Percentiles rank a stretch among this genome's conserved stretches.
phyloP scores from a whole-genome alignment of 2,329 filamentous ascomycete species.

The Ophiostoma tasmaniense region DNA sequence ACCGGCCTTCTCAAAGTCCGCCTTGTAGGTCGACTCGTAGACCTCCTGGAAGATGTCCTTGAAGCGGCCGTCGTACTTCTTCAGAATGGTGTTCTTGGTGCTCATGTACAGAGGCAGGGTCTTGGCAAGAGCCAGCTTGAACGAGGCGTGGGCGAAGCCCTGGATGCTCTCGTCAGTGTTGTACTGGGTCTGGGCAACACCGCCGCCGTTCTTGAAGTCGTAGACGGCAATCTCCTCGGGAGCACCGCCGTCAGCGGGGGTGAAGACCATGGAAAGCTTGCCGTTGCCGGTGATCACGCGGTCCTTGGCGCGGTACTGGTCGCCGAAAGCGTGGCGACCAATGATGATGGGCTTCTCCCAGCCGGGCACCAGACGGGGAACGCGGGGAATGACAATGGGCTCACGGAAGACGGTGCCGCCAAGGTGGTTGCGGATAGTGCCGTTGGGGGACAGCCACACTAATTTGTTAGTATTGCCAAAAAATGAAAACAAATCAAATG shows the following conservation, averaged over 20 bases:
- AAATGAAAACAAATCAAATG: background rate
- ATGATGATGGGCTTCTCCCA: constrained; percentile 99
- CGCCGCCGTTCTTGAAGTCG: constrained; percentile 78
- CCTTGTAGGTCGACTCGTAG: constrained; percentile 80
- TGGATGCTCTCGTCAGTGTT: constrained; percentile 94
- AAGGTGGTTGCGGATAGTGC: constrained; percentile 66
- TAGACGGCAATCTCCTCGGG: constrained; percentile 83
- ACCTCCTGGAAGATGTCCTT: constrained; percentile 99
- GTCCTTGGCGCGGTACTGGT: constrained; percentile 98
- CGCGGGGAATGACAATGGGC: constrained; percentile 89
- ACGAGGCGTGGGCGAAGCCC: constrained; percentile 91
- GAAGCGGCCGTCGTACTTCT: constrained; percentile 97
- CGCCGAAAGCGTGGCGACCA: constrained; percentile 94
- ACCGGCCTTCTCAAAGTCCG: constrained; percentile 77
- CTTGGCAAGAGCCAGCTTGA: constrained; percentile 90
- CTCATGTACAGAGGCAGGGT: constrained; percentile 95
- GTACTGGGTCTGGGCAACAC: constrained; percentile 91
- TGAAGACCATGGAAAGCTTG: constrained; percentile 91
- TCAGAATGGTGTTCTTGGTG: constrained; percentile 99
- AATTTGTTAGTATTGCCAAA: background rate
- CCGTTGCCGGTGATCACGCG: constrained; percentile 72
- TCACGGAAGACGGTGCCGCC: constrained; percentile 98
- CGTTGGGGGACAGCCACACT: constrained; percentile 99
- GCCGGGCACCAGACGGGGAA: constrained; percentile 87
- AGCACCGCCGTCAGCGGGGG: constrained; percentile 67